Evolutionary conservation across 192 early-diverging fungal species (phyloP), one percentile per base, ranked within the genome.

Genomic region (Gigaspora rosea): DNA sequence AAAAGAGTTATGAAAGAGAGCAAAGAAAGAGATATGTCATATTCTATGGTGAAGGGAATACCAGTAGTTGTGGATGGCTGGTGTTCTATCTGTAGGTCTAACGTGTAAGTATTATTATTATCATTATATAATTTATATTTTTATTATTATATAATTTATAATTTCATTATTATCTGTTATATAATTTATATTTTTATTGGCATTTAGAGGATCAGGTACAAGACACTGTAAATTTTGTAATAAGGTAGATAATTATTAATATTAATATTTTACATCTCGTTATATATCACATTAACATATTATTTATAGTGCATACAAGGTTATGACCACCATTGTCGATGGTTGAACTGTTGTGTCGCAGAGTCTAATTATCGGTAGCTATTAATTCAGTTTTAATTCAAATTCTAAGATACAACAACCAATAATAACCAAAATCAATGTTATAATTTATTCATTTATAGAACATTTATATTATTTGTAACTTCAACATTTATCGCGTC

Each of bases 151-250:
- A 27, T 27, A 27, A 27, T 16, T 36, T 27, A 10, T 56, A n/a
- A n/a, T 7, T 57, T 36, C 18, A 56, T 52, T 32, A 22, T 41
- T 71, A 16, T 35, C 20, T 47, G 7, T 35, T 4, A n/a, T n/a
- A n/a, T n/a, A n/a, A n/a, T n/a, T n/a, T n/a, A 33, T 15, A n/a
- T 16, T 57, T 32, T 20, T n/a, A 20, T 3, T 48, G 47, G n/a
- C 61, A 27, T 48, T n/a, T 41, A 74, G 72, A 48, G 72, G 22
- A 20, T 49, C 51, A 22, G 54, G 41, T 20, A 74, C 72, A 58
- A 58, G 72, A 13, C 72, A 74, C 61, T 74, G 72, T 74, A 74
- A 74, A 74, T 63, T 20, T 58, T 74, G 72, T 74, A 74, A 74
- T 62, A 74, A 74, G 72, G 72, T 74, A 74, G 18, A 16, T 47